Conservation (phyloP, 2,329 filamentous ascomycete genomes). For the Penicillium sp. region DNA sequence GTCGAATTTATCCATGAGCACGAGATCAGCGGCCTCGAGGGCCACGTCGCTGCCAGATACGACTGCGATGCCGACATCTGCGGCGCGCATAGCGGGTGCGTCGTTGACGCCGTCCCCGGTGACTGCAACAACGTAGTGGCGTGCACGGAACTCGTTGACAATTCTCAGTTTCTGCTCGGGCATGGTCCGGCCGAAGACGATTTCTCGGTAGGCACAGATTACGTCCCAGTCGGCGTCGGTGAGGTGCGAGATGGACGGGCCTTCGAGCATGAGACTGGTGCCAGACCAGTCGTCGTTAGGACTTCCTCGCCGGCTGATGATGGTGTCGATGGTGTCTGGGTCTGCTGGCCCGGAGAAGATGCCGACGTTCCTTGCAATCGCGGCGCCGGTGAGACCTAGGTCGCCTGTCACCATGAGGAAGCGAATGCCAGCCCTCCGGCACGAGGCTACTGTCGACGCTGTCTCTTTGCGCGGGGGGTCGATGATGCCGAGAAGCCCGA, state of each 20-base stretch:
- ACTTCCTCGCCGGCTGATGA: slow-evolving; percentile 10
- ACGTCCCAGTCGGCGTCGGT: slow-evolving; percentile 66
- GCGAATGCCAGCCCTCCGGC: slow-evolving; percentile 33
- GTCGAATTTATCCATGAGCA: slow-evolving; percentile 33
- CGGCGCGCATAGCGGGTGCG: slow-evolving; percentile 30
- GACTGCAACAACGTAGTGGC: slow-evolving; percentile 40
- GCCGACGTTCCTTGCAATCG: slow-evolving; percentile 40
- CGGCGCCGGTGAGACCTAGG: slow-evolving; percentile 37
- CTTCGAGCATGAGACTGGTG: slow-evolving; percentile 61
- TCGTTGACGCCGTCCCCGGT: slow-evolving; percentile 37
- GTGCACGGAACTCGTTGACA: slow-evolving; percentile 37
- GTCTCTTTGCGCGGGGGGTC: slow-evolving; percentile 39
- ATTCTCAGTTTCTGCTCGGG: slow-evolving; percentile 44
- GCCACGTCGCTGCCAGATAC: slow-evolving; percentile 39
- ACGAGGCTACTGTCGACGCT: slow-evolving; percentile 30
- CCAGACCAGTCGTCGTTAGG: slow-evolving; percentile 23
- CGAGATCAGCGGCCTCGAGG: slow-evolving; percentile 38
- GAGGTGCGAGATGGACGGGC: slow-evolving; percentile 62
- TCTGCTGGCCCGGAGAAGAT: slow-evolving; percentile 40
- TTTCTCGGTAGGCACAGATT: slow-evolving; percentile 55
- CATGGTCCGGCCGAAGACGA: slow-evolving; percentile 42
- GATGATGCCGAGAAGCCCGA: slow-evolving; percentile 50
- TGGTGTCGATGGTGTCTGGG: slow-evolving; percentile 51
- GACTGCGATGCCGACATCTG: slow-evolving; percentile 32
- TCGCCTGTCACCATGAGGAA: slow-evolving; percentile 46